Percentiles rank a stretch among this genome's conserved stretches.
Conservation (phyloP, 768 basidiomycete species). For the Epithele typhae region DNA sequence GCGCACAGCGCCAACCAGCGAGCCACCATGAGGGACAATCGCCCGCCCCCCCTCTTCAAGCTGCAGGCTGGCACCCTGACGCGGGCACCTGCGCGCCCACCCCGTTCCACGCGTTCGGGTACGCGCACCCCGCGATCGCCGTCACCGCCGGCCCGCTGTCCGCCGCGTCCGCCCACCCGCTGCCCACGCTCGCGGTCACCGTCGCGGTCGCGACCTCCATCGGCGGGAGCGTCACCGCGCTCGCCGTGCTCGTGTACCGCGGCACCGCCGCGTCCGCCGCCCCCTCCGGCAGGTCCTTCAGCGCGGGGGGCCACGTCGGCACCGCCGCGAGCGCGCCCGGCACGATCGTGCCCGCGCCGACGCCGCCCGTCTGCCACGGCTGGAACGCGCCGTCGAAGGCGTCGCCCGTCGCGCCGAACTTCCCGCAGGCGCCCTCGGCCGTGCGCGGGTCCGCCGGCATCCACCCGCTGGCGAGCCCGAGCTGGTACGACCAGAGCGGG, state of each 20-base stretch:
- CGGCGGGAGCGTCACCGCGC: conserved; percentile 48
- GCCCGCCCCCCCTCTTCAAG: no score
- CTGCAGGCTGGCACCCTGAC: conserved; percentile 21
- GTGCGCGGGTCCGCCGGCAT: conserved; percentile 66
- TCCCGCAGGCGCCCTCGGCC: conserved; percentile 57
- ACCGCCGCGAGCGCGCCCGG: conserved; percentile 37
- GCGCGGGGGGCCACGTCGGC: conserved; percentile 45
- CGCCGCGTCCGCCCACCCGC: conserved; percentile 50
- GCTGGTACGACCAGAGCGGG: conserved; percentile 66
- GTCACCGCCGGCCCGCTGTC: conserved; percentile 52
- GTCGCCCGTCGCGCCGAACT: conserved; percentile 41
- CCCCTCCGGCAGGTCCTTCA: conserved; percentile 43
- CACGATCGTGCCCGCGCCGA: conserved; percentile 43
- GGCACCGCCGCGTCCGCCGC: conserved; percentile 40
- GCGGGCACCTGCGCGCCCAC: conserved; percentile 16
- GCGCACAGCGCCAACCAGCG: no score
- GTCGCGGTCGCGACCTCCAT: conserved; percentile 36
- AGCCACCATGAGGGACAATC: no score
- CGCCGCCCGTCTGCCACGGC: conserved; percentile 62
- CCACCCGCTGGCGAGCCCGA: conserved; percentile 68
- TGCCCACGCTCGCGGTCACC: conserved; percentile 37
- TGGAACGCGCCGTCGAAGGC: conserved; percentile 50
- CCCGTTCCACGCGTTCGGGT: conserved; percentile 60
- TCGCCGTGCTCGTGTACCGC: conserved; percentile 57
- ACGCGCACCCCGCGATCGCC: conserved; percentile 56